Evolutionary conservation across 257 asterid species (phyloP).

Genomic region (Lantana camara): DNA sequence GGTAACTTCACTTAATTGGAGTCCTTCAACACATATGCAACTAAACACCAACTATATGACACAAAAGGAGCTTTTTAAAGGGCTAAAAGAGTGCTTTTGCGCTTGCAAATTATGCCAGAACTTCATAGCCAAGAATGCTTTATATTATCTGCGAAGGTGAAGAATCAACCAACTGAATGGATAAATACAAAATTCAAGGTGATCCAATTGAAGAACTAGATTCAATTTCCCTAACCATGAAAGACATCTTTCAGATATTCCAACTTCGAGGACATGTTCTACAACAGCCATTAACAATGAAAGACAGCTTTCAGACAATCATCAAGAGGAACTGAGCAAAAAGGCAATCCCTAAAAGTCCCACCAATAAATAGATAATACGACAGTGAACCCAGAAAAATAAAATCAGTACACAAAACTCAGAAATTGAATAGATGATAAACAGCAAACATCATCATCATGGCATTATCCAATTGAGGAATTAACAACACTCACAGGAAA

Average conservation of each 20-base stretch:
- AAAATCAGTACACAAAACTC: not conserved
- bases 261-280: not conserved
- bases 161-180: no score
- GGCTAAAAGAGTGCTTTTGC: no score
- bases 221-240: not conserved
- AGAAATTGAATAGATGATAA: not conserved
- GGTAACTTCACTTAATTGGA: no score
- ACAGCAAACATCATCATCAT: not conserved
- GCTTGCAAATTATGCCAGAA: no score
- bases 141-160: no score
- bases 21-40: no score
- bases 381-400: not conserved
- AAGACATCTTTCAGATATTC: not conserved
- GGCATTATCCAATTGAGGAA: not conserved
- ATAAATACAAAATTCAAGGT: no score
- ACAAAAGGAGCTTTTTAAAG: no score
- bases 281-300: no score
- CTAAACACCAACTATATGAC: no score
- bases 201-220: not conserved
- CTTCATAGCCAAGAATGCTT: no score
- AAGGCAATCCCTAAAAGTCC: not conserved
- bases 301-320: not conserved
- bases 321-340: not conserved
- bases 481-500: slow-evolving; percentile 16
- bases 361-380: not conserved